Percentiles rank a stretch among this genome's conserved stretches.
phyloP scores from a whole-genome alignment of 2,329 filamentous ascomycete genomes.

The Fusarium buharicum region DNA sequence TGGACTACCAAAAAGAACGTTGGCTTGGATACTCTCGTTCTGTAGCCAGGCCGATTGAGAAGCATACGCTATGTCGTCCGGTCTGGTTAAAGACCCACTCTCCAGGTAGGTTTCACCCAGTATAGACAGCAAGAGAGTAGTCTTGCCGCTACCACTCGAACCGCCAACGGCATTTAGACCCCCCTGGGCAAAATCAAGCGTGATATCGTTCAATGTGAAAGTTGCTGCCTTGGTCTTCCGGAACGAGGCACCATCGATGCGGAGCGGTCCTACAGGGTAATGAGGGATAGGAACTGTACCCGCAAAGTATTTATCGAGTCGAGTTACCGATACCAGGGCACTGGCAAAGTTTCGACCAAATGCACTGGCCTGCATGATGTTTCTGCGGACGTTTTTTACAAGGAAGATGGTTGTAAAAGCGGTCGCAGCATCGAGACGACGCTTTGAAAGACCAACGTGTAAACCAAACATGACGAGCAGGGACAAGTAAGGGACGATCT shows the following conservation, averaged over 20 bases:
- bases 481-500: conserved; percentile 63
- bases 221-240: conserved; percentile 61
- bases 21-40: conserved; percentile 65
- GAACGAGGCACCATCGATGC: conserved; percentile 59
- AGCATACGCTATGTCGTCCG: conserved; percentile 65
- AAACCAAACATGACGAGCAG: conserved; percentile 65
- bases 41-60: conserved; percentile 69
- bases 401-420: conserved; percentile 68
- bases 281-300: conserved; percentile 59
- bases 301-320: conserved; percentile 65
- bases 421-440: conserved; percentile 63
- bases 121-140: conserved; percentile 64
- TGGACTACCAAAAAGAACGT: conserved; percentile 64
- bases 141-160: conserved; percentile 67
- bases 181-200: conserved; percentile 62
- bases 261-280: conserved; percentile 62
- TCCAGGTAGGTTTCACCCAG: conserved; percentile 65
- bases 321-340: conserved; percentile 57
- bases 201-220: conserved; percentile 61
- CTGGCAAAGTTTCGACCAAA: conserved; percentile 52
- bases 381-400: conserved; percentile 63
- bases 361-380: conserved; percentile 61
- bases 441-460: conserved; percentile 59
- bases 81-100: conserved; percentile 58
- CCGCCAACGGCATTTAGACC: conserved; percentile 66